Base-by-base conservation (phyloP, 1,139 yeast genomes). In the Magnusiomyces suaveolens region DNA sequence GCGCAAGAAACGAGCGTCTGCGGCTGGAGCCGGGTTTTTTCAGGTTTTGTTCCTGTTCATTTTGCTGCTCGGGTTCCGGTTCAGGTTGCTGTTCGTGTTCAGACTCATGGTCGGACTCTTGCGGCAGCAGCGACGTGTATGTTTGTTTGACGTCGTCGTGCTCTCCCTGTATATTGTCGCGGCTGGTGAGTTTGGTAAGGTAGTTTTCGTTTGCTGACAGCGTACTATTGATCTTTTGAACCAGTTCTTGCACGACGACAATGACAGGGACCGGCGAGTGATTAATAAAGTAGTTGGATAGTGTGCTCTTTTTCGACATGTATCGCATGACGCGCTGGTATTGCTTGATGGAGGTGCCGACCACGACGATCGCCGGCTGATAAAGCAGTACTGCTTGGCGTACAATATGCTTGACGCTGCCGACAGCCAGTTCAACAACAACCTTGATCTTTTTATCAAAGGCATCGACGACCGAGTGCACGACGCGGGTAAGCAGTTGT, bases 351-450 rank as follows among this genome's bases (percentile, higher is more conserved):
- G 59, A 56, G 2, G 63, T 59, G 2, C 66, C 65, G 21, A 64
- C 66, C 4, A 63, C 60, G 2, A 63, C 64, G 39, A 65, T 43
- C 1, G 66, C 60, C 0, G 68, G 67, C 56, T 64, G 65, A 48
- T 65, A 64, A 46, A 64, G 54, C 32, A 57, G 47, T 56, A 65
- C 50, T 38, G 65, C 62, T 46, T 64, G 61, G 39, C 59, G 53
- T 2, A 64, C 67, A 32, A 64, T 59, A 0, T 62, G 55, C 58
- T 63, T 64, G 55, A 64, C 60, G 47, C 59, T 60, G 20, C 67
- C 66, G 23, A 64, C 58, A 8, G 62, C 65, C 39, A 65, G 52
- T 51, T 65, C 68, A 2, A 64, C 65, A 12, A 60, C 58, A 12
- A 65, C 57, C 55, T 60, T 63, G 50, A 63, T 50, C 60, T 59